Evolutionary conservation across 768 basidiomycete species (phyloP), one percentile per base, ranked within the genome.

Genomic region (Goffeauzyma gilvescens): DNA sequence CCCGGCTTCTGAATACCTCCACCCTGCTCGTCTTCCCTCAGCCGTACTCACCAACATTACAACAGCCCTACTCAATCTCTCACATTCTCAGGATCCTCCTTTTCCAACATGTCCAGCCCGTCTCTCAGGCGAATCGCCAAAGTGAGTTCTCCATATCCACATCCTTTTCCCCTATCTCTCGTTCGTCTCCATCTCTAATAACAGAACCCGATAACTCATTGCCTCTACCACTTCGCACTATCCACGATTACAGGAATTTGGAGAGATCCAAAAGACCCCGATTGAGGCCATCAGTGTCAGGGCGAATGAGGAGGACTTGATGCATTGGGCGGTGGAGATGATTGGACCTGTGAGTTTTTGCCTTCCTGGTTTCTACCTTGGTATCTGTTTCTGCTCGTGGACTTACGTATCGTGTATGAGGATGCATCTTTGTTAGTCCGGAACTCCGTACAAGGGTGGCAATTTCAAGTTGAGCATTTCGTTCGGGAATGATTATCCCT

Each of bases 401-500:
- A 23, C 18, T 15, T 12, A 8, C 3, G 33, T 44, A 42, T 18
- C 38, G 42, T n/a, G 12, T 34, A 26, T 17, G 12, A 9, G 9
- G 10, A 26, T 31, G 8, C 38, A 30, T 26, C 36, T 9, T 32
- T 28, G 14, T 17, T 44, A 53, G 54, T 30, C 40, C 33, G 42
- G 41, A 10, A 55, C 60, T 22, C 60, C 64, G 21, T 65, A 62
- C 48, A 49, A 51, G 20, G 55, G 54, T 27, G 64, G 64, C 12
- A 57, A 48, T n/a, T 65, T 63, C 53, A 50, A 49, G 42, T 33
- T 63, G 27, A 47, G 45, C 8, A 50, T 60, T 28, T 55, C 59
- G 41, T 65, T 65, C 40, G 42, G 54, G 6, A 44, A 54, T 18
- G 60, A 62, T 21, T 65, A 58, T 40, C 64, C 64, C 2, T 65